Evolutionary conservation across 2,329 filamentous ascomycete species (phyloP), one percentile per base, ranked within the genome.

Genomic region (Ophiocordyceps sinensis): DNA sequence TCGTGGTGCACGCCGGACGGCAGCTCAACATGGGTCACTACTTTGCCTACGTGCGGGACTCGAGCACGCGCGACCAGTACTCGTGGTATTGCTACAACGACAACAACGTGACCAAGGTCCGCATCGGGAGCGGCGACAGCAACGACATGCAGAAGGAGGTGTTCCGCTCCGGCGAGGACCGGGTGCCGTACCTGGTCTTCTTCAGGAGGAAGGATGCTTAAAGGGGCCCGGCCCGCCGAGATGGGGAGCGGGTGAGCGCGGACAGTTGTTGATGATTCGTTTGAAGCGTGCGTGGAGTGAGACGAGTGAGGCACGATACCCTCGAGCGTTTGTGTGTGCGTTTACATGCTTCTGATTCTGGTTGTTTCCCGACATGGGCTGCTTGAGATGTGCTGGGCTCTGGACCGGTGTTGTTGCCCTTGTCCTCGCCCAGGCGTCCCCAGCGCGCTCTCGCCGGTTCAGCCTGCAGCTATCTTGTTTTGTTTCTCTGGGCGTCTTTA

Each of bases 1-100:
- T 95, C 7, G 75, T 93, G 41, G 71, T 83, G 46, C 88, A 95
- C 57, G 61, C 75, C 4, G 88, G 88, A 19, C 64, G 64, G 1
- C 77, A 70, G 1, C 67, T 83, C 40, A 73, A 75, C 31, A 75
- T 74, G 39, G 88, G 88, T 0, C 88, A 95, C 60, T 95, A 95
- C 58, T 79, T 81, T 41, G 73, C 79, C 4, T 77, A 82, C 43
- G 74, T 83, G 45, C 73, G 74, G 36, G 75, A 81, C 50, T 66
- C 70, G 31, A 66, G 65, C 31, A 59, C 59, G 13, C 55, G 59
- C 31, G 59, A 67, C 43, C 60, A 59, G 5, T 60, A 59, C 29
- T 59, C 57, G 19, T 77, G 73, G 73, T 62, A 64, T 45, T 51
- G 58, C 44, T 71, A 67, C 50, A 66, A 74, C 44, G 73, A 77